These are phyloP conservation scores for Venturia oleaginea DNA, from an alignment of 2,329 filamentous ascomycete genomes.

Conservation along the genomic window DNA sequence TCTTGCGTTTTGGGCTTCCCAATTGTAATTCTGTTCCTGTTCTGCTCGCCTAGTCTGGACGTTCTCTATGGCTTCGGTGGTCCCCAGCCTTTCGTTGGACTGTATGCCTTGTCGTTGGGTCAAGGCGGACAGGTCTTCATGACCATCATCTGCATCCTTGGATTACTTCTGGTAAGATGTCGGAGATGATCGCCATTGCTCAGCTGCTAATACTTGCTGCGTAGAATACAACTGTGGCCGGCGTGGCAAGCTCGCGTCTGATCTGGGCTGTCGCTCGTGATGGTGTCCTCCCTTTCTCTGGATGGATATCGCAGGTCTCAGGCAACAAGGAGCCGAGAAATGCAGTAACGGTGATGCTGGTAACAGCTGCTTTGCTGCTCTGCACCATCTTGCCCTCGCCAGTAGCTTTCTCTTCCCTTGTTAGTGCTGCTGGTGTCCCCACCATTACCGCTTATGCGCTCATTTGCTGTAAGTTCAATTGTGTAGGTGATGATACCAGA, in stretches of 20 bases:
- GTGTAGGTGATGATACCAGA: neutral
- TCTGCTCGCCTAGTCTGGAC: slow-evolving; percentile 47
- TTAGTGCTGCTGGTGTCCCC: slow-evolving; percentile 31
- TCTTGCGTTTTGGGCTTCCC: slow-evolving; percentile 48
- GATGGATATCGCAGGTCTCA: slow-evolving; percentile 47
- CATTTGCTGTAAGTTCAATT: slow-evolving; percentile 19
- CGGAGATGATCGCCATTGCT: slow-evolving; percentile 7
- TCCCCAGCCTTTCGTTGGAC: slow-evolving; percentile 49
- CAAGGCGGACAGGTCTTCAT: slow-evolving; percentile 50
- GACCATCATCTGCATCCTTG: slow-evolving; percentile 47
- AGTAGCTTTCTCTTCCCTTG: slow-evolving; percentile 30
- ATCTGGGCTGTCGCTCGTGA: slow-evolving; percentile 55
- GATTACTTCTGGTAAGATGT: slow-evolving; percentile 38
- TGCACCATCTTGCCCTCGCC: slow-evolving; percentile 51
- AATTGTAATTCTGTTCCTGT: slow-evolving; percentile 50
- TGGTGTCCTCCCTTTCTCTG: slow-evolving; percentile 50
- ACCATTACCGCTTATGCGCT: slow-evolving; percentile 30
- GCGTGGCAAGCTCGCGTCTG: slow-evolving; percentile 50
- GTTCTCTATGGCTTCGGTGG: slow-evolving; percentile 45
- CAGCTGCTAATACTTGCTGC: slow-evolving; percentile 13
- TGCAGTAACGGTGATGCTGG: slow-evolving; percentile 51
- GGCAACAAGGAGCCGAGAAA: slow-evolving; percentile 49
- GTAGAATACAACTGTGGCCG: slow-evolving; percentile 50
- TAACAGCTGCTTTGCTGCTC: slow-evolving; percentile 43
- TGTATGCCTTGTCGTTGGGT: slow-evolving; percentile 49